Evolutionary conservation across 2,329 filamentous ascomycete genomes (phyloP).

Genomic region (Paracoccidioides lutzii): DNA sequence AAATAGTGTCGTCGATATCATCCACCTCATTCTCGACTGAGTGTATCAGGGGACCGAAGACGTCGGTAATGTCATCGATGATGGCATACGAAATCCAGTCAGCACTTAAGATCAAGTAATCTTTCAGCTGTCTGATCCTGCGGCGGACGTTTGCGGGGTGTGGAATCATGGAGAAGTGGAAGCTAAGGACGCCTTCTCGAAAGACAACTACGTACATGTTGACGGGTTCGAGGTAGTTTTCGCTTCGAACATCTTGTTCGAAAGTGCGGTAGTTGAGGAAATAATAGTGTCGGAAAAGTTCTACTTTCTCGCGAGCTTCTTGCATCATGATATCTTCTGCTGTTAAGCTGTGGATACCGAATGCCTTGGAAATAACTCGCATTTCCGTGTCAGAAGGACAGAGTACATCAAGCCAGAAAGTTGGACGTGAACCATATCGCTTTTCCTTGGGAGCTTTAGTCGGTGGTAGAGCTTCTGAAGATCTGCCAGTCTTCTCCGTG

Average conservation of each 20-base stretch:
- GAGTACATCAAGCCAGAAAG: conserved; percentile 93
- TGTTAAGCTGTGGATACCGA: conserved; percentile 90
- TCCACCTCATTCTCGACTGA: conserved; percentile 93
- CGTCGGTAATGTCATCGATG: conserved; percentile 96
- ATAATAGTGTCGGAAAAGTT: conserved; percentile 94
- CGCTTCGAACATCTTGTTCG: conserved; percentile 80
- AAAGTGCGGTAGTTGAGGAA: conserved; percentile 98
- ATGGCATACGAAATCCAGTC: conserved; percentile 99
- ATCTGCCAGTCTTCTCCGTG: background rate
- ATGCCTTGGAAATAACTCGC: conserved; percentile 82
- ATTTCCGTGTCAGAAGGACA: conserved; percentile 89
- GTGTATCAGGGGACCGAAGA: conserved; percentile 84
- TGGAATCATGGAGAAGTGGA: conserved; percentile 92
- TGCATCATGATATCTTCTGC: conserved; percentile 96
- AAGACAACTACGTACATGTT: conserved; percentile 98
- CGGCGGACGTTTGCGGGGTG: conserved; percentile 93
- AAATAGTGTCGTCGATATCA: conserved; percentile 84
- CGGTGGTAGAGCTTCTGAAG: background rate
- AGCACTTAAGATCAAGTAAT: conserved; percentile 82
- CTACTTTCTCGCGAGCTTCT: conserved; percentile 94
- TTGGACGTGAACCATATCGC: conserved; percentile 67
- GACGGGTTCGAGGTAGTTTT: conserved; percentile 85
- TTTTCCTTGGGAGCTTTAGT: conserved; percentile 32
- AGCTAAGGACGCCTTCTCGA: conserved; percentile 85
- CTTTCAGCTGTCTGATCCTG: conserved; percentile 80